Conservation (phyloP, 306 rosid species). For the barrel medic (Medicago truncatula) region DNA sequence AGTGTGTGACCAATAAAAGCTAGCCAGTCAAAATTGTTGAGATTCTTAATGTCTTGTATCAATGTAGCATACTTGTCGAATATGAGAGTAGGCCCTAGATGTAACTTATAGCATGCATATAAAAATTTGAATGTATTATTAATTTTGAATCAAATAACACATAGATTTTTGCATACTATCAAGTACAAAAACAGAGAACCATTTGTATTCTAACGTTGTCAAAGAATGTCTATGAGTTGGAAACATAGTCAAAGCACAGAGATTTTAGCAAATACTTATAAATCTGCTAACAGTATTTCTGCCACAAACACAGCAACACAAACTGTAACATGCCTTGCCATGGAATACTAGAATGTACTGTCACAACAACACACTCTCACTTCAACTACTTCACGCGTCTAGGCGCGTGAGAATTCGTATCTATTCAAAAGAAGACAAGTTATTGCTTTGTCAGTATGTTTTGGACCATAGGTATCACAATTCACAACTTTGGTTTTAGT, state of each 20-base stretch:
- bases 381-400: slow-evolving; percentile 44
- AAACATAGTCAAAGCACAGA: slow-evolving; percentile 49
- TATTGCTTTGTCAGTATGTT: slow-evolving; percentile 55
- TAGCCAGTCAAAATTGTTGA: no score
- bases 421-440: slow-evolving; percentile 45
- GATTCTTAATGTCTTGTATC: no score
- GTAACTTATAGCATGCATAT: no score
- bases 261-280: slow-evolving; percentile 36
- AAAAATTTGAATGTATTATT: no score
- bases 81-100: no score
- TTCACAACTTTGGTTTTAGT: slow-evolving; percentile 35
- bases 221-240: slow-evolving; percentile 24
- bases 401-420: slow-evolving; percentile 40
- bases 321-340: slow-evolving; percentile 35
- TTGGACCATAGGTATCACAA: slow-evolving; percentile 35
- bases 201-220: slow-evolving; percentile 22
- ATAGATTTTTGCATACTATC: no score
- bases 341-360: slow-evolving; percentile 42
- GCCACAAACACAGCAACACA: slow-evolving; percentile 40
- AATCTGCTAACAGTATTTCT: slow-evolving; percentile 13
- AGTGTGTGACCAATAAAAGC: no score
- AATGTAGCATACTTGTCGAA: no score
- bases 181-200: no score
- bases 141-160: no score
- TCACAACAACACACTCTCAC: slow-evolving; percentile 11